Conservation (phyloP, 352 stramenopile species). For the Globisporangium apiculatum region DNA sequence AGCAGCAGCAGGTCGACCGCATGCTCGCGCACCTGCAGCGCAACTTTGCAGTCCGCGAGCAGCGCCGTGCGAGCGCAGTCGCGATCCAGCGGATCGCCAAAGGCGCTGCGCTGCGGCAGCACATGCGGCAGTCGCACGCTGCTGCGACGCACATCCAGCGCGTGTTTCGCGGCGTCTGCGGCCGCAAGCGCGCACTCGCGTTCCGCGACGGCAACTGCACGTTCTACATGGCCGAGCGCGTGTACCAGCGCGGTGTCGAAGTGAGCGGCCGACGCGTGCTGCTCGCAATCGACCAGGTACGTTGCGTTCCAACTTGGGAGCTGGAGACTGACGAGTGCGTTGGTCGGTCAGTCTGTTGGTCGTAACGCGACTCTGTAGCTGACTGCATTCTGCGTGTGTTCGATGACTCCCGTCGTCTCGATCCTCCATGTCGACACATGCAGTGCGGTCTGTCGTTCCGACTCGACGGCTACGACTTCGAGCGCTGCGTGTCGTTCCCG, state of each 20-base stretch:
- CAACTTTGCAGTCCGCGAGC: slow-evolving; percentile 32
- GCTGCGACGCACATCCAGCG: slow-evolving; percentile 41
- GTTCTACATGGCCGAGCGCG: slow-evolving; percentile 59
- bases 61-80: slow-evolving; percentile 30
- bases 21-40: slow-evolving; percentile 20
- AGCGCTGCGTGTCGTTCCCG: slow-evolving; percentile 34
- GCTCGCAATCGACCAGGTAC: slow-evolving; percentile 58
- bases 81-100: slow-evolving; percentile 58
- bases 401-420: not conserved
- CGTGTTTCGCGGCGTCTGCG: slow-evolving; percentile 41
- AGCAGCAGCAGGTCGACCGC: slow-evolving; percentile 43
- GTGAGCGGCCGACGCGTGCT: slow-evolving; percentile 39
- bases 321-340: no score
- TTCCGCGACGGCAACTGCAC: slow-evolving; percentile 62
- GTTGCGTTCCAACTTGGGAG: not conserved
- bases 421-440: not conserved
- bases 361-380: no score
- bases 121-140: slow-evolving; percentile 21
- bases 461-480: slow-evolving; percentile 48
- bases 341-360: no score
- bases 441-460: slow-evolving; percentile 66
- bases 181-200: slow-evolving; percentile 40
- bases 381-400: not conserved
- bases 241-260: slow-evolving; percentile 51
- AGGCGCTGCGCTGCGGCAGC: slow-evolving; percentile 28